Evolutionary conservation across 768 basidiomycete genomes (phyloP), one percentile per base, ranked within the genome.

Genomic region (Leccinum variicolor): DNA sequence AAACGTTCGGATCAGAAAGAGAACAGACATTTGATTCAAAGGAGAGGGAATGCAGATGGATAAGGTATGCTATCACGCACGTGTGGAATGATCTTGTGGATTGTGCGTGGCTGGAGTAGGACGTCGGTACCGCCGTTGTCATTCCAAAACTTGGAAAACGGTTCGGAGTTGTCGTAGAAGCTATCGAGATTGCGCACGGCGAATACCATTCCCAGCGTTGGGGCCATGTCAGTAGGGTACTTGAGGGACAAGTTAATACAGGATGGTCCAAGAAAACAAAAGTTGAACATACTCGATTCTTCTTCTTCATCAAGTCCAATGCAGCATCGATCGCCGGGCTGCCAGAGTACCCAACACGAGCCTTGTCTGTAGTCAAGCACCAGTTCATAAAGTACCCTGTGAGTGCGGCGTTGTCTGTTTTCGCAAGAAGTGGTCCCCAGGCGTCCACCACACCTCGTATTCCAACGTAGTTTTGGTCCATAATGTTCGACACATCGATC

Each of bases 351-450:
- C 4, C 39, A 34, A 62, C 52, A 11, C 56, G 23, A 3, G 52
- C 62, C 9, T 57, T 45, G 21, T 41, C 25, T 0, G 51, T 5
- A 48, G 54, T 53, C 9, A 46, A 45, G n/a, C 43, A 53, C 81
- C 81, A 82, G 55, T 81, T 82, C 80, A 81, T 78, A 54, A 76
- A 78, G 53, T 77, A 77, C 13, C 75, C 77, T 7, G 79, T 59
- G 4, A 82, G 63, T 0, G 75, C 58, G 5, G 78, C 74, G 45
- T 60, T 50, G 13, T 55, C 52, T 14, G 64, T 73, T 6, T 64
- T 58, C n/a, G 62, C 62, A 4, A 82, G 64, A 11, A 80, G 52
- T 1, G 74, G 68, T 2, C 61, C 57, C 81, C 79, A 82, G 6
- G 61, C 47, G 1, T 23, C 52, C 28, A 81, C 62, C 33, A 74